These are phyloP conservation scores for Citrus unshiu DNA, from an alignment of 345 rosid species.

Conservation along the genomic window DNA sequence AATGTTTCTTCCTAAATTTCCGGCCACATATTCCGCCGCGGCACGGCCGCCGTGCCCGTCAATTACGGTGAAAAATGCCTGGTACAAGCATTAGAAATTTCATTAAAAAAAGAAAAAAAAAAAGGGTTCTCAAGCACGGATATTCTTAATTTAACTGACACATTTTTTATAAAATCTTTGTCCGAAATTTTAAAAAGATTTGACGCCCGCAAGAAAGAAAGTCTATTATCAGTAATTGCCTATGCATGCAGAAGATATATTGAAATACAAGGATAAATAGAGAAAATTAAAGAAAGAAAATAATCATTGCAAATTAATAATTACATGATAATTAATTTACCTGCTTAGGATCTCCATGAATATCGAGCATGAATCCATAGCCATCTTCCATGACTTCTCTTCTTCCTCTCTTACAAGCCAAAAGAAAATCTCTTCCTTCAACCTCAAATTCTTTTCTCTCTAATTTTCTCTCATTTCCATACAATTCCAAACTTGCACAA, in stretches of 20 bases:
- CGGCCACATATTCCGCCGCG: slow-evolving; percentile 40
- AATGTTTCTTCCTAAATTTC: slow-evolving; percentile 48
- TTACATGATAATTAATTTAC: slow-evolving; percentile 9
- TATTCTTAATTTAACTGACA: no score
- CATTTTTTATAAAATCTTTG: no score
- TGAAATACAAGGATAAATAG: no score
- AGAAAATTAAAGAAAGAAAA: no score
- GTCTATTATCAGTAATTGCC: no score
- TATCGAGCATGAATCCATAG: slow-evolving; percentile 29
- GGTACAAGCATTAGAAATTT: not conserved
- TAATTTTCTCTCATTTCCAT: slow-evolving; percentile 9
- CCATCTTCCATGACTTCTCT: slow-evolving; percentile 52
- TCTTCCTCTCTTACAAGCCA: slow-evolving; percentile 46
- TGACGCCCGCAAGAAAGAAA: no score
- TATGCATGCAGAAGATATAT: no score
- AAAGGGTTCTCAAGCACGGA: no score
- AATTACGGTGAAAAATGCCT: slow-evolving; percentile 49
- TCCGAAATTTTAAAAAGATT: no score
- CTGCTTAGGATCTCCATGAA: slow-evolving; percentile 45
- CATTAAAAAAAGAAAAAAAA: no score
- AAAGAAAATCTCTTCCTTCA: slow-evolving; percentile 35
- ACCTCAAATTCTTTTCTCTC: slow-evolving; percentile 31
- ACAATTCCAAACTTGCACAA: slow-evolving; percentile 9
- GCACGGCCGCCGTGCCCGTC: slow-evolving; percentile 56
- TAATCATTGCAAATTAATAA: not conserved